Evolutionary conservation across 2,329 filamentous ascomycete genomes (phyloP).

Genomic region (Cephalotrichum gorgonifer): DNA sequence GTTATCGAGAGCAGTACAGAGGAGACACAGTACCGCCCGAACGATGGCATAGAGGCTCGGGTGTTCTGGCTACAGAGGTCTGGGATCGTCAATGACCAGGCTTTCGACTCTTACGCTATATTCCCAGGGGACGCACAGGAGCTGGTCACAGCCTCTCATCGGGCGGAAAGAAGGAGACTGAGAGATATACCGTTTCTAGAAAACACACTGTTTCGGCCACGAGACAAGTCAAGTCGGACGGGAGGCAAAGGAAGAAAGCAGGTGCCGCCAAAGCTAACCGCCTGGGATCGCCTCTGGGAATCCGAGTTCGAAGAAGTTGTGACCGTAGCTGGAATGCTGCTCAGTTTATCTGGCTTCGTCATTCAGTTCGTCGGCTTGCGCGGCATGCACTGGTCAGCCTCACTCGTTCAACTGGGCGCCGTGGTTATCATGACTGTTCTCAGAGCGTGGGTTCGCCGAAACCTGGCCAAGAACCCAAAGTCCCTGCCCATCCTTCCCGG

Average conservation of each 20-base stretch:
- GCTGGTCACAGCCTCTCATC: background rate
- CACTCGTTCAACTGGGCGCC: background rate
- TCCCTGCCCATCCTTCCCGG: too few relatives aligned
- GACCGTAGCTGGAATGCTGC: slow-evolving; percentile 5
- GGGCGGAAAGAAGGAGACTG: background rate
- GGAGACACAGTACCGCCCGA: slow-evolving; percentile 11
- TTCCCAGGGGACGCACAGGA: slow-evolving; percentile 3
- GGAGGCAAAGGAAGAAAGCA: too few relatives aligned
- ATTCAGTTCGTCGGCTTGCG: slow-evolving; percentile 14
- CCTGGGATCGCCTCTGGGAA: background rate
- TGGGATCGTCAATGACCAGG: slow-evolving; percentile 16
- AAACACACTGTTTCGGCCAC: too few relatives aligned
- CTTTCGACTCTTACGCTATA: slow-evolving; percentile 16
- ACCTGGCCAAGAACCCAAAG: too few relatives aligned
- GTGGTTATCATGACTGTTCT: too few relatives aligned
- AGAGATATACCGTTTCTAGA: background rate
- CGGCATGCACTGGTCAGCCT: background rate
- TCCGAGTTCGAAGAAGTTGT: background rate
- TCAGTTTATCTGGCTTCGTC: slow-evolving; percentile 15
- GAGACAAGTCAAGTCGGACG: too few relatives aligned
- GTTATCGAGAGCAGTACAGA: slow-evolving; percentile 19
- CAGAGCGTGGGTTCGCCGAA: too few relatives aligned
- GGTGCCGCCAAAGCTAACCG: too few relatives aligned
- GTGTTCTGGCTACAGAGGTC: slow-evolving; percentile 19
- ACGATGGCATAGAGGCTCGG: slow-evolving; percentile 1